Evolutionary conservation across 805 yeast species (phyloP), one percentile per base, ranked within the genome.

Genomic region (Candida succiphila): DNA sequence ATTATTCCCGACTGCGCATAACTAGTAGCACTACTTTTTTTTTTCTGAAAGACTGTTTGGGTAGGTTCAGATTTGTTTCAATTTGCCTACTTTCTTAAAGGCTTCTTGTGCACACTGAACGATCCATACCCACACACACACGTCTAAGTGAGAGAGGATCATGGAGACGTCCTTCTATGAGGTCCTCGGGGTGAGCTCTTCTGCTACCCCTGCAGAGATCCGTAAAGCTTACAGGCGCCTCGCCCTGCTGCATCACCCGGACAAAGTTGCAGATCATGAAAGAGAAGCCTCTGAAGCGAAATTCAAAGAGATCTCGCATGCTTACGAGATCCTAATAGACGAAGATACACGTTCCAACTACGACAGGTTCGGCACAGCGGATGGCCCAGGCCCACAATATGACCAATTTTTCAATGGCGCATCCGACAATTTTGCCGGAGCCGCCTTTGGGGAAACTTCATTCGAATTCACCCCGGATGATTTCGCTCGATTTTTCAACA

Each of bases 211-310:
- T 22, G 60, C 58, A 1, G 96, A 88, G 41, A 84, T 89, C 51
- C 79, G 79, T 46, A 77, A 72, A 54, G 94, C 96, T 0, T 89
- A 85, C 57, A 69, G 94, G 43, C 81, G 77, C 45, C 67, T 86
- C 31, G 97, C 97, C 9, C 65, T 89, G 26, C 63, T 65, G 38
- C 73, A 78, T 46, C 97, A 89, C 56, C 97, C 97, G 0, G 97
- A 89, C 55, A 89, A 92, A 51, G 92, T 75, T 2, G 52, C 73
- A 1, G 74, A 71, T 8, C 75, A 74, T 17, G 56, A 59, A 31
- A 64, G 92, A 38, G 78, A 66, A 13, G 72, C 63, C 15, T 82
- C 94, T 3, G 96, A 86, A 55, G 61, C 69, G 40, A 72, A 68
- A 49, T 89, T 89, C 58, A 89, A 89, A 54, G 88, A 80, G 45